These are phyloP conservation scores for Euphorbia corollata DNA, from an alignment of 441 rosid species.

Conservation along the genomic window DNA sequence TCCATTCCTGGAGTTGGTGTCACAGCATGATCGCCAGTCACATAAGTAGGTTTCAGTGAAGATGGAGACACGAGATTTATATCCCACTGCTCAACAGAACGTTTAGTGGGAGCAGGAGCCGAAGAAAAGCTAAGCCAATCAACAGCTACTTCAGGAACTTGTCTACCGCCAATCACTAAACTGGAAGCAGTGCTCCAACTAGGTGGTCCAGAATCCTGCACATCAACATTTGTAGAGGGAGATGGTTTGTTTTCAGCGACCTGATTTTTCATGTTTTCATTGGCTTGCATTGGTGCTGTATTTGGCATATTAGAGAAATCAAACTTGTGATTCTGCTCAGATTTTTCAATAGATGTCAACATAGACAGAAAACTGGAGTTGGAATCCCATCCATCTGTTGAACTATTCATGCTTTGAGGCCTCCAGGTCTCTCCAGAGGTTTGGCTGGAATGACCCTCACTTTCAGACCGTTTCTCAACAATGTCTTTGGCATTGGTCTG, in stretches of 20 bases:
- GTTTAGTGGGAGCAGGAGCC: conserved; percentile 26
- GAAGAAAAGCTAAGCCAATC: conserved; percentile 46
- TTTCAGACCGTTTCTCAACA: conserved; percentile 37
- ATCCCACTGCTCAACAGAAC: conserved; percentile 46
- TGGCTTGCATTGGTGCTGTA: conserved; percentile 37
- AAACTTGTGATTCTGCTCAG: conserved; percentile 40
- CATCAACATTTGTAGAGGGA: conserved; percentile 37
- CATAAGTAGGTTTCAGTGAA: conserved; percentile 41
- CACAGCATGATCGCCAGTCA: conserved; percentile 40
- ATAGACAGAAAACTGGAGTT: conserved; percentile 36
- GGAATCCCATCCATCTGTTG: conserved; percentile 44
- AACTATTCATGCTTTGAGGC: conserved; percentile 36
- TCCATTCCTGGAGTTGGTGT: conserved; percentile 54
- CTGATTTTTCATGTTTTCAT: conserved; percentile 36
- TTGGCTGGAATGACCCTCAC: conserved; percentile 38
- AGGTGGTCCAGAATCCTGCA: conserved; percentile 58
- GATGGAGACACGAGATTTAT: conserved; percentile 38
- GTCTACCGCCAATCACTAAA: conserved; percentile 48
- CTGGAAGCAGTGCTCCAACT: conserved; percentile 72
- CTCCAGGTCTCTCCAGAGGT: conserved; percentile 58
- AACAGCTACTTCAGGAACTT: conserved; percentile 46
- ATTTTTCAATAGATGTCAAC: conserved; percentile 31
- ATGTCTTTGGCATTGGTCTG: conserved; percentile 25
- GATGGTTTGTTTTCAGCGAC: conserved; percentile 45
- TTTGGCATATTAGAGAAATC: conserved; percentile 46